Evolutionary conservation across 768 basidiomycete species (phyloP), one percentile per base, ranked within the genome.

Genomic region (Exidia glandulosa): DNA sequence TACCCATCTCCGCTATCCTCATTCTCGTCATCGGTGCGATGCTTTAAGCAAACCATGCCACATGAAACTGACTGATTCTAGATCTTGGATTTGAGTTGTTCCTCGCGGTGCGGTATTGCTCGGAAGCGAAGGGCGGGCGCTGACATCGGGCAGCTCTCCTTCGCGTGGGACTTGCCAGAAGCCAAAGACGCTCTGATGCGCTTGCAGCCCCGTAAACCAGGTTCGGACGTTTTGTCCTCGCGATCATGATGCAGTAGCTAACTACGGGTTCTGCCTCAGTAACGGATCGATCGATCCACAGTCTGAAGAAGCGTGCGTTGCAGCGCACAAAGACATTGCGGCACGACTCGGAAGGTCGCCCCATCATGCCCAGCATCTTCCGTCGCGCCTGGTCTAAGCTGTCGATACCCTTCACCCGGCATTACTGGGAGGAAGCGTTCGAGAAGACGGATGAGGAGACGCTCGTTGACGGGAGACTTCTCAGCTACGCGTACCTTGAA

Each of bases 71-170:
- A 45, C 32, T 30, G 5, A 9, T 16, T 33, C 19, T 63, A 86
- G 85, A 87, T 77, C 83, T 87, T 62, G 84, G 84, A 3, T 87
- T 86, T 62, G 85, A 87, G 67, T 75, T 87, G 13, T 79, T 81
- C 37, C 79, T 84, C 58, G 85, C 83, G 60, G 84, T 84, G 72
- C 64, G 82, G 66, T n/a, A 29, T 14, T 31, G 61, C 2, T 34
- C 23, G 2, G 14, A 34, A 34, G 31, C 30, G 36, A 58, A 25
- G 14, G 19, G 13, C 34, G 19, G 23, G 27, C 25, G 3, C 32
- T 56, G 47, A 57, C 60, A 32, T 56, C 7, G 33, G 29, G 2
- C 61, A 84, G 82, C 74, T 87, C 14, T 83, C 84, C 1, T 87
- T 87, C 60, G 85, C 85, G 0, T 87, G 85, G 85, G 85, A 87